phyloP scores from a whole-genome alignment of 495 filamentous ascomycete genomes.

The Xylaria longipes region DNA sequence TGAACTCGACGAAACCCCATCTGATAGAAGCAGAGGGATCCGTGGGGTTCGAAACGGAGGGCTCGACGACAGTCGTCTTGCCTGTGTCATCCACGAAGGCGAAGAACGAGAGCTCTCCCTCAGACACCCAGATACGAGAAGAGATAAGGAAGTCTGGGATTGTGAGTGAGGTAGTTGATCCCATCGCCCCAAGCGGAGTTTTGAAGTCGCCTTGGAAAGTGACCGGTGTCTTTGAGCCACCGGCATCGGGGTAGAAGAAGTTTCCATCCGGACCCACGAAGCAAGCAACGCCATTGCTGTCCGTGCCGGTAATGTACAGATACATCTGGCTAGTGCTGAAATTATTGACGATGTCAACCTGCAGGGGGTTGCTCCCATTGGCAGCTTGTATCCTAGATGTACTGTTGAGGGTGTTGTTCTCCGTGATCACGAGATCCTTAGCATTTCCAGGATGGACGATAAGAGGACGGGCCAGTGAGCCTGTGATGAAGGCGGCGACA shows the following conservation, averaged over 20 bases:
- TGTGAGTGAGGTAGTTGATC: conserved; percentile 46
- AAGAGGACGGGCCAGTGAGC: conserved; percentile 36
- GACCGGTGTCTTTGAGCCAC: conserved; percentile 26
- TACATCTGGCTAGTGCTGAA: conserved; percentile 43
- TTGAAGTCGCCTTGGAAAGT: conserved; percentile 36
- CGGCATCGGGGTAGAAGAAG: conserved; percentile 46
- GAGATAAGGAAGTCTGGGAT: conserved; percentile 49
- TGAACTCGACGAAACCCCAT: conserved; percentile 58
- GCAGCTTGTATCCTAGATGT: conserved; percentile 3
- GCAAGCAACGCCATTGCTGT: conserved; percentile 41
- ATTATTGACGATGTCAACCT: conserved; percentile 50
- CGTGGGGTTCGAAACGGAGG: conserved; percentile 46
- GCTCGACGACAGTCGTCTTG: conserved; percentile 45
- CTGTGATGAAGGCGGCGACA: conserved; percentile 33
- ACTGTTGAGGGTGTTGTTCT: conserved; percentile 40
- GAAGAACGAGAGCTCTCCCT: conserved; percentile 50
- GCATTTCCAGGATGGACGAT: conserved; percentile 32
- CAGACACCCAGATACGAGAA: conserved; percentile 51
- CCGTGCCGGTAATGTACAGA: conserved; percentile 48
- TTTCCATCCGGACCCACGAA: conserved; percentile 45
- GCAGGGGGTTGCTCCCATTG: conserved; percentile 8
- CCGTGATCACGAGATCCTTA: conserved; percentile 36
- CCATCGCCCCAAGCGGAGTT: conserved; percentile 39
- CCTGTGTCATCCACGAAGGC: conserved; percentile 37
- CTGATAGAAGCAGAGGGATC: conserved; percentile 52